A percentile compares a stretch with the other conserved stretches of the same genome.
These are phyloP conservation scores for Tilletia caries DNA, from an alignment of 1,284 basidiomycete genomes.

Conservation along the genomic window DNA sequence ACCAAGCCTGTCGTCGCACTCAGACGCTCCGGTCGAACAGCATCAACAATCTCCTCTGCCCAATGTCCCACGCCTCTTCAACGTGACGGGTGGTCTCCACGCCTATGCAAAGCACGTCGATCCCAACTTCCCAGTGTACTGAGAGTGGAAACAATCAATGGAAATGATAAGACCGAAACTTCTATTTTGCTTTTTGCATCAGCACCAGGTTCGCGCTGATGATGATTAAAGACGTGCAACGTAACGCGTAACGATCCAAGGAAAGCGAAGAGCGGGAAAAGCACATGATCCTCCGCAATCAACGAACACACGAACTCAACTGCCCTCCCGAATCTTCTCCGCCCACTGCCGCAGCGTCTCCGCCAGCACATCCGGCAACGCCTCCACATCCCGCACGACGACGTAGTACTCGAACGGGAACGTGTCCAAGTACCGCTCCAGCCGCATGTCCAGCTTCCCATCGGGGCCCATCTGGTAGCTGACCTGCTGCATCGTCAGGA, in stretches of 20 bases:
- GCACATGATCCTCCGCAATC: no score
- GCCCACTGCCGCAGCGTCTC: conserved; percentile 81
- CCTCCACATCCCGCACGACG: conserved; percentile 83
- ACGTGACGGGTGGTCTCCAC: conserved; percentile 36
- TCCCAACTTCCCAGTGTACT: conserved; percentile 37
- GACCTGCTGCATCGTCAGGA: conserved; percentile 88
- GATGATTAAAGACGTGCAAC: no score
- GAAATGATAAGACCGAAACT: no score
- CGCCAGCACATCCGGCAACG: conserved; percentile 85
- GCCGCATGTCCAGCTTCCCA: conserved; percentile 79
- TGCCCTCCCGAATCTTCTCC: conserved; percentile 32
- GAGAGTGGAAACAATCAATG: not conserved
- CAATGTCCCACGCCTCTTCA: conserved; percentile 17
- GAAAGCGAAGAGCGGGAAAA: no score
- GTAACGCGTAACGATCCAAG: no score
- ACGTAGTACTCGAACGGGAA: conserved; percentile 99
- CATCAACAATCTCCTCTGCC: no score
- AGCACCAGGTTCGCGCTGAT: no score
- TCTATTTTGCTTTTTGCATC: no score
- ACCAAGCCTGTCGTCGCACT: conserved; percentile 18
- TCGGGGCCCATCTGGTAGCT: conserved; percentile 68
- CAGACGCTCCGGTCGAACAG: conserved; percentile 19
- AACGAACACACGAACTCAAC: not conserved
- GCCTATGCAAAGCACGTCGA: conserved; percentile 32
- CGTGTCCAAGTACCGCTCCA: conserved; percentile 81